These are phyloP conservation scores for Hortiboletus flavorubellus DNA, from an alignment of 768 basidiomycete genomes.

Conservation along the genomic window DNA sequence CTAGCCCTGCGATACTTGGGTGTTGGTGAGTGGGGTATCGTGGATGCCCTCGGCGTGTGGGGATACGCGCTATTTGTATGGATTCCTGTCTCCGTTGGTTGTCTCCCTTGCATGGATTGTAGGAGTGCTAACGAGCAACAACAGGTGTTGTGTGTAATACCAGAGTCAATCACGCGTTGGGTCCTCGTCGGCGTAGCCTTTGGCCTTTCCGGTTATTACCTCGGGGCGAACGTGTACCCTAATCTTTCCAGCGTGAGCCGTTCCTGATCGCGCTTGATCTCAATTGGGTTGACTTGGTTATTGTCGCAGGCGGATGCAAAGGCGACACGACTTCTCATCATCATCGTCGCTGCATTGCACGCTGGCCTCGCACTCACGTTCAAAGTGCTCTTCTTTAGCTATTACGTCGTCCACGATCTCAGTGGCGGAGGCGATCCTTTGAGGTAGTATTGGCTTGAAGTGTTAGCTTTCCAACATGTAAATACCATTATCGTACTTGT, in stretches of 20 bases:
- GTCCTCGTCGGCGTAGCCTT: conserved; percentile 70
- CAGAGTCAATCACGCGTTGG: conserved; percentile 82
- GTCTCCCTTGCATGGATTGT: not conserved
- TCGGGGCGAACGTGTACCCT: conserved; percentile 83
- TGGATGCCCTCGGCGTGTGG: conserved; percentile 80
- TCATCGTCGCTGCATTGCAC: conserved; percentile 73
- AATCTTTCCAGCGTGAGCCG: conserved; percentile 74
- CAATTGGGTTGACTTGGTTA: not conserved
- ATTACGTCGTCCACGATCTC: conserved; percentile 44
- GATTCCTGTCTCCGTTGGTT: conserved; percentile 80
- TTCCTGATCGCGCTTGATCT: not conserved
- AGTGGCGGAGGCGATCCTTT: conserved; percentile 26
- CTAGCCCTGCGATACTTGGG: conserved; percentile 79
- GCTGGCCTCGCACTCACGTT: conserved; percentile 79
- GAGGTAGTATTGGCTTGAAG: conserved; percentile 10
- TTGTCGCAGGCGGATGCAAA: conserved; percentile 74
- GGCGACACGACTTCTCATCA: conserved; percentile 77
- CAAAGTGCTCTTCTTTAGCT: conserved; percentile 68
- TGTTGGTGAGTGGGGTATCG: conserved; percentile 84
- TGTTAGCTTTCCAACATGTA: not conserved
- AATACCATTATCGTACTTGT: not conserved
- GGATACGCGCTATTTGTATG: conserved; percentile 82
- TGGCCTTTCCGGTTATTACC: conserved; percentile 82
- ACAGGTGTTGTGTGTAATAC: conserved; percentile 83
- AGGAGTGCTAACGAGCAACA: not conserved